Base-by-base conservation (phyloP, 768 basidiomycete genomes). In the Piloderma croceum region DNA sequence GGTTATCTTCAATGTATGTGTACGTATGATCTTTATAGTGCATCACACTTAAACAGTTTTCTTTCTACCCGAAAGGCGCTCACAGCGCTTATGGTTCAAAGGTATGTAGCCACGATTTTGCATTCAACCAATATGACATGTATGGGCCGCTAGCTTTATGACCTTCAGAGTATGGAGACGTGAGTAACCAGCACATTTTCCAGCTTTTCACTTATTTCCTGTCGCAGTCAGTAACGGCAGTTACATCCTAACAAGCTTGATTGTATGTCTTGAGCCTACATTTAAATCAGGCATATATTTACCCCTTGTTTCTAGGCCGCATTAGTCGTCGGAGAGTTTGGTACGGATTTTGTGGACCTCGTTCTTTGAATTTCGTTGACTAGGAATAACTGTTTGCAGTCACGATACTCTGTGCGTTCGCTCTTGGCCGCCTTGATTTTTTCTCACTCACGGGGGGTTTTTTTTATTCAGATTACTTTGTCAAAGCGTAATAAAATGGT, bases 31-130 rank as follows among this genome's bases (percentile, higher is more conserved):
- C 34, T n/a, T 25, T 7, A 15, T 24, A 31, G 29, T 25, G n/a
- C n/a, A n/a, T n/a, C n/a, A n/a, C n/a, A n/a, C n/a, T n/a, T n/a
- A n/a, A n/a, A n/a, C n/a, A n/a, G n/a, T n/a, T n/a, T n/a, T n/a
- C n/a, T n/a, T n/a, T n/a, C n/a, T n/a, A n/a, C n/a, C 31, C 37
- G 41, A 10, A 41, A 70, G 68, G 69, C 64, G 22, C 51, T 75
- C 15, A 76, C 72, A 10, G 72, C 68, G 5, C 58, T 67, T 29
- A 54, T 76, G 17, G 77, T 79, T 5, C 79, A 80, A 58, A 65
- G 66, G 67, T 69, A 42, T 35, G 44, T 13, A 12, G 2, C 33
- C 29, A 12, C 34, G 9, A 6, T 32, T 35, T 41, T 36, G 15
- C 42, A 36, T 15, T 35, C 29, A 36, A 39, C 15, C 34, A 11